phyloP scores from a whole-genome alignment of 108 stramenopile species.

The Mediolabrus comicus region DNA sequence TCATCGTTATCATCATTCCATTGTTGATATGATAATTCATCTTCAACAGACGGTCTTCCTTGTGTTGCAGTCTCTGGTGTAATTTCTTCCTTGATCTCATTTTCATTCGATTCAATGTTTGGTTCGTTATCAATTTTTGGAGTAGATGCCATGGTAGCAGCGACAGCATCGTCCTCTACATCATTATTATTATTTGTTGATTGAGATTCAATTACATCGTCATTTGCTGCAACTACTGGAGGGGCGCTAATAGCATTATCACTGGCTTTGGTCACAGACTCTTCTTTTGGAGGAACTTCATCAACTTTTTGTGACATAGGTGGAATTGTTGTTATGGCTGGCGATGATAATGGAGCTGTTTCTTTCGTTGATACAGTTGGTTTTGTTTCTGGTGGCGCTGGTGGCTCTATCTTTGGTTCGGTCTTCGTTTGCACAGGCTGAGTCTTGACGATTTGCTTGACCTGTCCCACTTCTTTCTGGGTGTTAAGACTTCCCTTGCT shows the following conservation, averaged over 20 bases:
- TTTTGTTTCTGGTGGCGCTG: neutral
- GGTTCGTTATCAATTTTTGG: constrained; percentile 5
- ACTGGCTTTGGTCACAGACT: constrained; percentile 35
- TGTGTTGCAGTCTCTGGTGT: constrained; percentile 12
- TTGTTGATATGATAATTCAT: constrained; percentile 42
- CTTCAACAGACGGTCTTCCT: constrained; percentile 28
- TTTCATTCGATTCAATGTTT: neutral
- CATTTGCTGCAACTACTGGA: constrained; percentile 6
- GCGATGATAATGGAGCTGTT: no score
- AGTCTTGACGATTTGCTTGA: neutral
- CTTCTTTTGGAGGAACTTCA: neutral
- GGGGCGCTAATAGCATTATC: constrained; percentile 21
- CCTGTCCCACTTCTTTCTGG: neutral
- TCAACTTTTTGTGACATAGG: neutral
- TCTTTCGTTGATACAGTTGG: no score
- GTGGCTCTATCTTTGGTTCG: neutral
- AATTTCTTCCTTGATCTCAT: neutral
- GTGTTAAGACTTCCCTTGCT: neutral
- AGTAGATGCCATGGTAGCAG: neutral
- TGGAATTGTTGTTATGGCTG: no score
- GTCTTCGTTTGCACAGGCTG: neutral
- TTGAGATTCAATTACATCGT: constrained; percentile 9
- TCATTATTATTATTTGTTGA: constrained; percentile 11
- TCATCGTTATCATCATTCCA: constrained; percentile 27
- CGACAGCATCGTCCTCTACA: neutral